Evolutionary conservation across 257 asterid species (phyloP).

Genomic region (Solanum ossicruentum): DNA sequence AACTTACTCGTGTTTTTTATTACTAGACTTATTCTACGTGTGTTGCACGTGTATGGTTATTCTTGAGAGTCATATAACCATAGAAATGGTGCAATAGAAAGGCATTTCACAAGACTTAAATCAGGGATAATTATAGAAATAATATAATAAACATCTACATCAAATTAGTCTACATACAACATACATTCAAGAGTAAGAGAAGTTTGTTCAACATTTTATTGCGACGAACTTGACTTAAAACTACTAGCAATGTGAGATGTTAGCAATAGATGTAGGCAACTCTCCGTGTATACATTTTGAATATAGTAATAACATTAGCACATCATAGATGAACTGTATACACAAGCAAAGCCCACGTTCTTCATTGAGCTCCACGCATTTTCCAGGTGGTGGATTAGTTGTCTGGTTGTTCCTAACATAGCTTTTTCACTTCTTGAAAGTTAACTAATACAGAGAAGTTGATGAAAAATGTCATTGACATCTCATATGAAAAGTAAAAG

Average conservation of each 20-base stretch:
- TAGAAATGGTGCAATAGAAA: too few species aligned
- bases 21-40: too few species aligned
- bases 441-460: neutral
- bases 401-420: neutral
- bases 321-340: neutral
- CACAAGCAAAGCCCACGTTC: neutral
- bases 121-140: too few species aligned
- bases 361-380: neutral
- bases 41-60: too few species aligned
- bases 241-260: neutral
- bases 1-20: too few species aligned
- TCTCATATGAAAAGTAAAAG: neutral
- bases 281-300: neutral
- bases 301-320: neutral
- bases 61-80: too few species aligned
- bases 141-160: too few species aligned
- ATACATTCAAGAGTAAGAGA: neutral
- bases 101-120: too few species aligned
- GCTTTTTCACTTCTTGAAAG: neutral
- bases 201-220: neutral
- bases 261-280: neutral
- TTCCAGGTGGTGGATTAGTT: neutral
- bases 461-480: neutral
- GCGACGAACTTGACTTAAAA: neutral
- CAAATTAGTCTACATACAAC: neutral